These are phyloP conservation scores for Astragalus membranaceus DNA, from an alignment of 306 rosid species.

Conservation along the genomic window DNA sequence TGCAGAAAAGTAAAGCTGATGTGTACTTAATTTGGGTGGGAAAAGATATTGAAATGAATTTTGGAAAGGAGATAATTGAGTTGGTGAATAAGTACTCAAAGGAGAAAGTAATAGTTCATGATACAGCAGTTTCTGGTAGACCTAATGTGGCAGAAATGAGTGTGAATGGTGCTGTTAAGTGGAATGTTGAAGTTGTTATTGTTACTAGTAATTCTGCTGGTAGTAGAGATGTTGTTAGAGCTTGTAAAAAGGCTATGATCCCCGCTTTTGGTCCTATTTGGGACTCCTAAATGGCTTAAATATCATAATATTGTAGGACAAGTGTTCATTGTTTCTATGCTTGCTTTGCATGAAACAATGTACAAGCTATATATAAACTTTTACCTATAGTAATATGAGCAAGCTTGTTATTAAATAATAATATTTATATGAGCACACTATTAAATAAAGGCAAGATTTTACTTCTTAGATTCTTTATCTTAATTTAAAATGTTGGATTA, in stretches of 20 bases:
- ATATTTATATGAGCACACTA: no score
- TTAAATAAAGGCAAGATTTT: no score
- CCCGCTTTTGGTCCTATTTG: conserved; percentile 50
- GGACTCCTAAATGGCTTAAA: conserved; percentile 34
- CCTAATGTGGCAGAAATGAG: conserved; percentile 57
- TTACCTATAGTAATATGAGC: no score
- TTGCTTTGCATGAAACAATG: conserved; percentile 1
- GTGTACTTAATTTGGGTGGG: conserved; percentile 67
- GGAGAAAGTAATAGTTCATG: conserved; percentile 54
- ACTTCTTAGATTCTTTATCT: no score
- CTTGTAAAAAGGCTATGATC: conserved; percentile 36
- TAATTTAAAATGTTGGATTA: no score
- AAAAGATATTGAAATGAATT: conserved; percentile 55
- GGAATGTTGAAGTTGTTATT: conserved; percentile 60
- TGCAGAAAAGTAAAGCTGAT: conserved; percentile 41
- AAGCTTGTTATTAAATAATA: no score
- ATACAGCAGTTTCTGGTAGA: conserved; percentile 52
- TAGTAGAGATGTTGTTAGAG: conserved; percentile 49
- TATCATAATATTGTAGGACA: background rate
- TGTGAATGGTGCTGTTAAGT: conserved; percentile 40
- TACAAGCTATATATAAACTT: background rate
- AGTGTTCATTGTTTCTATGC: background rate
- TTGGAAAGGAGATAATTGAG: conserved; percentile 44
- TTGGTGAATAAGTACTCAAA: conserved; percentile 33
- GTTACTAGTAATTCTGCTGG: conserved; percentile 75